Evolutionary conservation across 2,329 filamentous ascomycete genomes (phyloP).

Genomic region (Botrytis porri): DNA sequence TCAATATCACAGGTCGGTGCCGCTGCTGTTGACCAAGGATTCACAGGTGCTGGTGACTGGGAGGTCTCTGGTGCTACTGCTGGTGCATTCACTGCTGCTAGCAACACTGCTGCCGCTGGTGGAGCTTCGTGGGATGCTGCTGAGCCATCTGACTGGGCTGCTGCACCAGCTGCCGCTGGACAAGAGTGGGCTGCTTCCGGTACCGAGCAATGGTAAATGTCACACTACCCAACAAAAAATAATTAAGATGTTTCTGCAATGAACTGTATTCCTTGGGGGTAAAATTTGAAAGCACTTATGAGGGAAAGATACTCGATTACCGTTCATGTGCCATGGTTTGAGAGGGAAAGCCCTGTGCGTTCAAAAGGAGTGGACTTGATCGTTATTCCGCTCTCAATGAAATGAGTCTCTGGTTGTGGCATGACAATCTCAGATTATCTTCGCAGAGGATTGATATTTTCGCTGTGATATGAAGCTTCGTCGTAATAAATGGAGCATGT

Average conservation of each 20-base stretch:
- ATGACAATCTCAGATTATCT: constrained; percentile 11
- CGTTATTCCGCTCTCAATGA: constrained; percentile 23
- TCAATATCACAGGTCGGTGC: constrained; percentile 53
- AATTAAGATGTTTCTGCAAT: constrained; percentile 26
- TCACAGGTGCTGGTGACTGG: constrained; percentile 74
- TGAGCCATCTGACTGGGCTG: constrained; percentile 47
- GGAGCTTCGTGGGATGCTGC: constrained; percentile 61
- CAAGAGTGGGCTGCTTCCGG: constrained; percentile 55
- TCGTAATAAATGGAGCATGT: constrained; percentile 14
- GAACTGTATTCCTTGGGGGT: constrained; percentile 40
- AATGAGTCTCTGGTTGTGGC: constrained; percentile 17
- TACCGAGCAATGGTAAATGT: constrained; percentile 38
- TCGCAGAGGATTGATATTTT: constrained; percentile 14
- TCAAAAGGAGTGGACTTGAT: constrained; percentile 47
- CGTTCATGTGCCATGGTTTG: constrained; percentile 43
- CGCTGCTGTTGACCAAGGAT: constrained; percentile 74
- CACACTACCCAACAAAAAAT: constrained; percentile 23
- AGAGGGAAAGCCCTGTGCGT: constrained; percentile 98
- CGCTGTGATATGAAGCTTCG: not conserved
- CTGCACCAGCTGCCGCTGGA: constrained; percentile 45
- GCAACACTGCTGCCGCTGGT: constrained; percentile 60
- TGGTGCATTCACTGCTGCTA: constrained; percentile 53
- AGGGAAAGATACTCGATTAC: constrained; percentile 96
- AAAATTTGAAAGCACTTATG: constrained; percentile 78
- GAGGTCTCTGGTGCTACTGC: constrained; percentile 63